Percentiles rank a stretch among this genome's conserved stretches.
Evolutionary conservation across 352 stramenopile genomes (phyloP).

Genomic region (Phytopythium vexans): DNA sequence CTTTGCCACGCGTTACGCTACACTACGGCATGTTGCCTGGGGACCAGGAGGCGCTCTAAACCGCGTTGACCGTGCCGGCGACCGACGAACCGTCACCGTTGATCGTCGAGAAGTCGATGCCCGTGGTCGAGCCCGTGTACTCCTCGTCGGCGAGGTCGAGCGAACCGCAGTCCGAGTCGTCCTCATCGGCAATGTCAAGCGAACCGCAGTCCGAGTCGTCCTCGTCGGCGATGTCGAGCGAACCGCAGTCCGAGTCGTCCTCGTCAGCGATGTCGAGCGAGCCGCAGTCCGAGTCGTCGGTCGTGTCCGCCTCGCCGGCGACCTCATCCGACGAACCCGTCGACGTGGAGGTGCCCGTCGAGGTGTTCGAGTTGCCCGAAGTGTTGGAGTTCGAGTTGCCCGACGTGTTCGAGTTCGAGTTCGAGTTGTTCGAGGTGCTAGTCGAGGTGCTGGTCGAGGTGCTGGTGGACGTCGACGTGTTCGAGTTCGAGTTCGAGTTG

Average conservation of each 20-base stretch:
- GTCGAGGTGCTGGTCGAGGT: constrained; percentile 6
- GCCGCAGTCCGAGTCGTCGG: constrained; percentile 16
- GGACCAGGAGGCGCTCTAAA: no score
- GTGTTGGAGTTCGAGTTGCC: not conserved
- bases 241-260: constrained; percentile 11
- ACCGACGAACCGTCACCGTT: constrained; percentile 6
- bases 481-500: constrained; percentile 9
- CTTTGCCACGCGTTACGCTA: constrained; percentile 31
- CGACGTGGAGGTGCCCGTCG: constrained; percentile 7
- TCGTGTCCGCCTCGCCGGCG: constrained; percentile 13
- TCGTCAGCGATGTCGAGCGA: constrained; percentile 11
- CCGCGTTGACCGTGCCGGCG: constrained; percentile 13
- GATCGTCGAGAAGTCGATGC: constrained; percentile 29
- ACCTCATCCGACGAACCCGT: constrained; percentile 14
- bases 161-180: constrained; percentile 19
- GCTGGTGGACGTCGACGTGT: constrained; percentile 8
- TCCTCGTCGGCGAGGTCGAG: constrained; percentile 23
- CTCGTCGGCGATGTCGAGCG: constrained; percentile 14
- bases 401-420: constrained; percentile 7
- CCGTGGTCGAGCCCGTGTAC: constrained; percentile 19
- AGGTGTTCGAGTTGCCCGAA: constrained; percentile 2
- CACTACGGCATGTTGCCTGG: constrained; percentile 17
- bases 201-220: constrained; percentile 18
- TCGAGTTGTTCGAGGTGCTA: not conserved
- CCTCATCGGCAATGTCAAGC: constrained; percentile 20